Evolutionary conservation across 192 early-diverging fungal species (phyloP), one percentile per base, ranked within the genome.

Genomic region (Piromyces sp.): DNA sequence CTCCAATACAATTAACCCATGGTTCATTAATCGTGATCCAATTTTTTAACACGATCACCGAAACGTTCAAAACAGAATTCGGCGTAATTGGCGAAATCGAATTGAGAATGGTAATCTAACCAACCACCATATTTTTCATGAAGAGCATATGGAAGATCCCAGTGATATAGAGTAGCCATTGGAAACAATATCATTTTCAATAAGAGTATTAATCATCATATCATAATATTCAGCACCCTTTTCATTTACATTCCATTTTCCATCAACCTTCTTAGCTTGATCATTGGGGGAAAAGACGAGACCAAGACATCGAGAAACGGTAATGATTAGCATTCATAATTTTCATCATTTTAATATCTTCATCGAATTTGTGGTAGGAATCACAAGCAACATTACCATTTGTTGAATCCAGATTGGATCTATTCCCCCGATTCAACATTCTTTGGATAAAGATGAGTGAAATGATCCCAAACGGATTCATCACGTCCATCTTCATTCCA

Each of bases 1-100:
- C 86, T 5, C 33, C 79, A n/a, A 30, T 31, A 79, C 82, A 83
- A 42, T 79, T 86, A 19, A 80, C 78, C 37, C 33, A 58, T 40
- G 87, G 87, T 80, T 88, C 87, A 79, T 88, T 88, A 82, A 88
- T 84, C 26, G 87, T 88, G 11, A 88, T 78, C 87, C 87, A 88
- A 40, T 33, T 85, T 29, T 82, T 89, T 89, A 36, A 89, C 86
- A 29, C 87, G 81, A 9, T 79, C 37, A 28, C 87, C 87, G 80
- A 89, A 88, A n/a, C 79, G 79, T 42, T 79, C n/a, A 82, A 87
- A 88, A 42, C 51, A 68, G 28, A 85, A 58, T 29, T 86, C 81
- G 16, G 85, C 87, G 79, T 87, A 88, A 51, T 83, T 78, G 19
- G 36, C 30, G 83, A 89, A 88, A 81, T 89, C 87, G 13, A 3